Conservation (phyloP, 129 eudicot genomes). For the Logfia minima region DNA sequence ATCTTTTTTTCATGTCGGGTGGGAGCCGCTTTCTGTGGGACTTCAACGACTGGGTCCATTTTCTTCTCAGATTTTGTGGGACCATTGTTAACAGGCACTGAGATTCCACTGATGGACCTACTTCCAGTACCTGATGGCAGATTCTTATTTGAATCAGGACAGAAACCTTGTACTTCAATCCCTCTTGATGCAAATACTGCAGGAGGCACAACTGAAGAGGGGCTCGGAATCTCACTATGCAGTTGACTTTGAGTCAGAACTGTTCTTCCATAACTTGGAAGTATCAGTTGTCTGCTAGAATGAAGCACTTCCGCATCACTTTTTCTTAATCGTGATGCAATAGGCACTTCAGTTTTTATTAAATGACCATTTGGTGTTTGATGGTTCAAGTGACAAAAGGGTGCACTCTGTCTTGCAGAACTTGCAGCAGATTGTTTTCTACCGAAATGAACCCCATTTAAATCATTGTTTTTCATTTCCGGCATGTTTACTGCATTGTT, state of each 20-base stretch:
- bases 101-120: neutral
- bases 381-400: neutral
- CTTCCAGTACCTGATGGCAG: neutral
- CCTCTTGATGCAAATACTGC: neutral
- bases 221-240: neutral
- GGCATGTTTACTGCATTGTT: neutral
- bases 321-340: constrained; percentile 9
- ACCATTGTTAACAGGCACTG: neutral
- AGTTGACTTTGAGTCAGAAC: neutral
- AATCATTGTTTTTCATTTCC: neutral
- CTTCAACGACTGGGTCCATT: neutral
- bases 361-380: neutral
- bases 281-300: neutral
- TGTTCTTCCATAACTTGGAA: constrained; percentile 7
- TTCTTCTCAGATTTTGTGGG: neutral
- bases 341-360: neutral
- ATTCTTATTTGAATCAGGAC: neutral
- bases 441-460: neutral
- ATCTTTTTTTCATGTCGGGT: constrained; percentile 32
- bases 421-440: neutral
- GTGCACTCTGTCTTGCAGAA: neutral
- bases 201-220: neutral
- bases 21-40: neutral
- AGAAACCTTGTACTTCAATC: neutral
- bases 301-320: neutral